Evolutionary conservation across 148 eudicot genomes (phyloP).

Genomic region (Bassia scoparia): DNA sequence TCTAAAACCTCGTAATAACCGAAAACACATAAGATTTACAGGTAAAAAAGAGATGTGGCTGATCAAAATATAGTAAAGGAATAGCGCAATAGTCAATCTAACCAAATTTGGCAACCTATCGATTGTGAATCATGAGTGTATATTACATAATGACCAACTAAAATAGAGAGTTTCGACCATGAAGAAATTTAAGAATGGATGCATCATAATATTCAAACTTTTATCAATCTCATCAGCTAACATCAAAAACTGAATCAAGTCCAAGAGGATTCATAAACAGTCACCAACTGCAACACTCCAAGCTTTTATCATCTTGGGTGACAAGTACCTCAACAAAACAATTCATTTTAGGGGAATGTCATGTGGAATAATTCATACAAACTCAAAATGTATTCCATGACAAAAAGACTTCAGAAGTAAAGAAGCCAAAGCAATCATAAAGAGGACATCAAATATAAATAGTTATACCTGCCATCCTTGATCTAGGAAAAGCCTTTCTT

Average conservation of each 20-base stretch:
- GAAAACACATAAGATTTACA: not conserved
- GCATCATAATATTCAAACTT: too few species aligned
- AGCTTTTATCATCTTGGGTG: slow-evolving; percentile 4
- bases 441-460: not conserved
- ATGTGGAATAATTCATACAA: not conserved
- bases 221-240: not conserved
- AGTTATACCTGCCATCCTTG: slow-evolving; percentile 97
- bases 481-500: slow-evolving; percentile 81
- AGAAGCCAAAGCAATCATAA: not conserved
- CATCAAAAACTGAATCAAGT: not conserved
- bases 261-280: not conserved
- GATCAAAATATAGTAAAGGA: not conserved
- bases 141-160: not conserved
- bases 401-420: not conserved
- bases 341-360: not conserved
- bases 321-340: not conserved
- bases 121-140: not conserved
- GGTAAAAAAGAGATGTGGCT: not conserved
- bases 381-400: not conserved
- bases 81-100: not conserved
- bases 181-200: not conserved
- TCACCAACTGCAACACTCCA: not conserved
- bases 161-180: not conserved
- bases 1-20: slow-evolving; percentile 47
- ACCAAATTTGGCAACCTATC: not conserved